Evolutionary conservation across 805 yeast species (phyloP).

Genomic region (Pichia scutulata): DNA sequence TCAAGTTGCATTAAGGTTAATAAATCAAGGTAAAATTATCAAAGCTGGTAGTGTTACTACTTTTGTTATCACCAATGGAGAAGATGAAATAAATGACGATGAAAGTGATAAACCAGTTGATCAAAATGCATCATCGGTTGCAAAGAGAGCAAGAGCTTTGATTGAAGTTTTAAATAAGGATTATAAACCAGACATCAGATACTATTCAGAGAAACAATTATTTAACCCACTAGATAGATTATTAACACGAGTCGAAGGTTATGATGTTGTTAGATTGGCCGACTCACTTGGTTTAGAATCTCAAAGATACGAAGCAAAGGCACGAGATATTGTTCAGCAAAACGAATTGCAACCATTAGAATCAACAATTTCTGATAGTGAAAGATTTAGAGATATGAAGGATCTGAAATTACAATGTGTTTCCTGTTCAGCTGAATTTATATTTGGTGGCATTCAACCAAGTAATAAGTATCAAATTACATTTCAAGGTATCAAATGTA

Average conservation of each 20-base stretch:
- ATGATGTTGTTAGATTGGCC: conserved; percentile 74
- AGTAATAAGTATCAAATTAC: conserved; percentile 55
- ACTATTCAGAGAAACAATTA: conserved; percentile 81
- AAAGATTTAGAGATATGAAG: conserved; percentile 65
- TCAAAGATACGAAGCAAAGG: conserved; percentile 44
- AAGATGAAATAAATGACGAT: conserved; percentile 2
- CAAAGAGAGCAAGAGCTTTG: conserved; percentile 79
- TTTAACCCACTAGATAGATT: conserved; percentile 87
- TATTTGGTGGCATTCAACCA: conserved; percentile 67
- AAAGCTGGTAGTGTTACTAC: conserved; percentile 88
- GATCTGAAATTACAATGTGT: conserved; percentile 51
- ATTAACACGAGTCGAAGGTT: conserved; percentile 77
- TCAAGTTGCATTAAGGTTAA: conserved; percentile 77
- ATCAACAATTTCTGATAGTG: conserved; percentile 70
- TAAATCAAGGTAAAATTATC: conserved; percentile 77
- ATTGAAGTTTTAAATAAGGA: conserved; percentile 57
- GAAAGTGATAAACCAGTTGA: conserved; percentile 11
- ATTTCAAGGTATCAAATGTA: conserved; percentile 65
- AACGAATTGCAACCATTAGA: conserved; percentile 63
- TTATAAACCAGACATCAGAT: conserved; percentile 65
- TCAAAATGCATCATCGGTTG: conserved; percentile 36
- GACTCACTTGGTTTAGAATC: conserved; percentile 71
- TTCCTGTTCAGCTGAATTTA: conserved; percentile 49
- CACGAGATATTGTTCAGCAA: conserved; percentile 31
- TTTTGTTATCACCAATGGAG: conserved; percentile 53